Conservation (phyloP, 257 asterid genomes). For the Henckelia pumila region DNA sequence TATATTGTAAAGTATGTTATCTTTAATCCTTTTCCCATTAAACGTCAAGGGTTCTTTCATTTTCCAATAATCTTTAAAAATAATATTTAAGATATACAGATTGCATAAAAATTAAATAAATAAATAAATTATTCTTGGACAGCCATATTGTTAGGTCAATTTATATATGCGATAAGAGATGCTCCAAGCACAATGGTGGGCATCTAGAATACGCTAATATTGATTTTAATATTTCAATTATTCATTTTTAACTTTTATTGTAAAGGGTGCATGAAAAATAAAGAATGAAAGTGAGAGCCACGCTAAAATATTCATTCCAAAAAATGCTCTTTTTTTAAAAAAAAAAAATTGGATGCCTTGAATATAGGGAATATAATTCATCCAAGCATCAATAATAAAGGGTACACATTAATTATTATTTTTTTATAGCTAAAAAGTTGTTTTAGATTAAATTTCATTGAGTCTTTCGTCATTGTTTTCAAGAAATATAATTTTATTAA, state of each 20-base stretch:
- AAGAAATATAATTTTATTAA: neutral
- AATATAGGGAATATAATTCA: neutral
- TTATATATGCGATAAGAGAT: neutral
- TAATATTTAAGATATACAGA: too few species aligned
- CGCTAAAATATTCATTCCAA: neutral
- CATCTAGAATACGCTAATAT: constrained; percentile 13
- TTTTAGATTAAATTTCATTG: too few species aligned
- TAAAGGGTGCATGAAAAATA: neutral
- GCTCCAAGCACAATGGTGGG: constrained; percentile 18
- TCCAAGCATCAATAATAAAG: too few species aligned
- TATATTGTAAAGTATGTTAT: neutral
- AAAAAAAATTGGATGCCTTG: neutral
- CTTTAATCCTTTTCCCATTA: neutral
- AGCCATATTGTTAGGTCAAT: neutral
- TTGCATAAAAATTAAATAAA: too few species aligned
- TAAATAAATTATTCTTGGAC: neutral
- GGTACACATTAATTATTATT: neutral
- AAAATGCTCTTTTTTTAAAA: neutral
- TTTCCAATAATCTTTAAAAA: neutral
- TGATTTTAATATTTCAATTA: neutral
- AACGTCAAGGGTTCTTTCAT: neutral
- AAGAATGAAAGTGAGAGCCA: neutral
- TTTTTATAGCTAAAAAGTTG: too few species aligned
- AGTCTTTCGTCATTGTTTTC: too few species aligned
- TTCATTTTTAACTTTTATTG: neutral